Evolutionary conservation across 2,329 filamentous ascomycete genomes (phyloP), one percentile per base, ranked within the genome.

Genomic region (Sporothrix dimorphospora): DNA sequence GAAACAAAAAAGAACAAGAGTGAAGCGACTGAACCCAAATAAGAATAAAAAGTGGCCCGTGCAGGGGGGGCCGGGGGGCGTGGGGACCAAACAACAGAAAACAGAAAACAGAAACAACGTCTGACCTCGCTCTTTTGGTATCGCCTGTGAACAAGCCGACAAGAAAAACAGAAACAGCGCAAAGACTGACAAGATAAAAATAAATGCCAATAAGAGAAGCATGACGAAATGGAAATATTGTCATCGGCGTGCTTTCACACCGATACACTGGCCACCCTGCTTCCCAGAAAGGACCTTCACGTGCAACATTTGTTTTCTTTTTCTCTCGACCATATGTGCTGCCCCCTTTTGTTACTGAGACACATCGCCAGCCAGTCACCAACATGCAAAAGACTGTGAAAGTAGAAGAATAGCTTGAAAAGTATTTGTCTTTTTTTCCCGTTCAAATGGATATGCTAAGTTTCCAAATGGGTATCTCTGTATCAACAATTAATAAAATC

Each of bases 21-120:
- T n/a, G n/a, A n/a, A n/a, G 1, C 45, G 7, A 8, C 34, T n/a
- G 11, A 63, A 42, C 34, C 30, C 38, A 27, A 63, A 42, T 24
- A 61, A 40, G 53, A 65, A 63, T 51, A 71, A 71, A 63, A 71
- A 63, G 68, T 63, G 68, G 68, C n/a, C 68, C 55, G 68, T 70
- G 68, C 68, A 61, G 51, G 38, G 11, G 12, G 34, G 12, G 45
- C 14, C 45, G 42, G 42, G 45, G 16, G 47, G 47, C 14, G 55
- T n/a, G 61, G 38, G 47, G n/a, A 38, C 19, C 27, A 42, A 49
- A 49, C 16, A 51, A 68, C 47, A 53, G 45, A 21, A 19, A 27
- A 21, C 47, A 51, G 27, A 38, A 57, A 19, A 27, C 24, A 30
- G 16, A 14, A 55, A 19, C 51, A 53, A 27, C 21, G 49, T 53